Percentiles rank a stretch among this genome's conserved stretches.
These are phyloP conservation scores for Penicillium argentinense DNA, from an alignment of 495 filamentous ascomycete genomes.

Conservation along the genomic window DNA sequence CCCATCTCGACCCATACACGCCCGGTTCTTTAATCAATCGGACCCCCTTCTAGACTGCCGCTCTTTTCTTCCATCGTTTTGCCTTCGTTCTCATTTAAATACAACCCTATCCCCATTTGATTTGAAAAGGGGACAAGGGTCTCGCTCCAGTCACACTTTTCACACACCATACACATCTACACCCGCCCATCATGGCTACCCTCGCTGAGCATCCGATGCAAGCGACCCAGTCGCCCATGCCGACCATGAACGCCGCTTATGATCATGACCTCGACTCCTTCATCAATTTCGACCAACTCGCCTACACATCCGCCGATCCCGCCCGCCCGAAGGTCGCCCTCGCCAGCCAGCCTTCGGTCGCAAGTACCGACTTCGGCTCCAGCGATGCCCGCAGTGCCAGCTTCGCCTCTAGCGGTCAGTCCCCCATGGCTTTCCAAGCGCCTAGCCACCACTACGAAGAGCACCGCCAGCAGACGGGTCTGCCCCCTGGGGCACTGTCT, in stretches of 20 bases:
- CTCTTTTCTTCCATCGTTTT: neutral
- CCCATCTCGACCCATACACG: constrained; percentile 4
- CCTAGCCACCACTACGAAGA: constrained; percentile 92
- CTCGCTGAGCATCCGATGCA: constrained; percentile 41
- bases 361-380: constrained; percentile 37
- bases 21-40: neutral
- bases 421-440: constrained; percentile 62
- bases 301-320: constrained; percentile 42
- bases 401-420: constrained; percentile 43
- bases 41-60: constrained; percentile 1
- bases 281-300: constrained; percentile 51
- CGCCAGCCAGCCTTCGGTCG: constrained; percentile 37
- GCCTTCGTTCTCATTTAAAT: neutral
- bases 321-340: constrained; percentile 41
- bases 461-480: constrained; percentile 87
- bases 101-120: neutral
- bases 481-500: constrained; percentile 75
- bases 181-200: constrained; percentile 38
- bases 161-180: neutral
- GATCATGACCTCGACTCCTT: constrained; percentile 52
- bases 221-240: constrained; percentile 25
- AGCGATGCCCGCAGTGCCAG: constrained; percentile 41
- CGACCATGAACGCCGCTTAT: constrained; percentile 32
- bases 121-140: neutral
- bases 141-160: neutral